Evolutionary conservation across 805 yeast species (phyloP).

Genomic region (Nakazawaea ishiwadae): DNA sequence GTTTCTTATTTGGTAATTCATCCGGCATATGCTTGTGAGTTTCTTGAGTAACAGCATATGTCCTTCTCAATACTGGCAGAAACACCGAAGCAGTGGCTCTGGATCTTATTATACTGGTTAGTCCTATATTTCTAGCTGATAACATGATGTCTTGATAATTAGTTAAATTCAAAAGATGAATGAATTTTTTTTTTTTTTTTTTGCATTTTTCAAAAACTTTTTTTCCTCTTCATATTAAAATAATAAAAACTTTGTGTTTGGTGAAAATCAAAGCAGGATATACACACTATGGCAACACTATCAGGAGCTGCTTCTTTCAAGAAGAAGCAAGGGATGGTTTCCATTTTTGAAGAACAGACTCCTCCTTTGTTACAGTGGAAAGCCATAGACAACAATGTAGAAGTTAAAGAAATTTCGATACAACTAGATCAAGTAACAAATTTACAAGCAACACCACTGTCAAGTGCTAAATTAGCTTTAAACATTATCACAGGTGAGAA

Average conservation of each 20-base stretch:
- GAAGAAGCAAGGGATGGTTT: conserved; percentile 52
- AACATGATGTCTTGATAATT: neutral
- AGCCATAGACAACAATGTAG: conserved; percentile 42
- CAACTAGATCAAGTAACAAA: conserved; percentile 38
- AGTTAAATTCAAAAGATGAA: neutral
- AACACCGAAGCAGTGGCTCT: neutral
- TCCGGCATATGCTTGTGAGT: conserved; percentile 11
- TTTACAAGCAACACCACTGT: conserved; percentile 67
- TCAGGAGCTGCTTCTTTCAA: conserved; percentile 50
- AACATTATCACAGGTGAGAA: conserved; percentile 43
- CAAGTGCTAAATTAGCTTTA: conserved; percentile 62
- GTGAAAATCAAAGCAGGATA: too few species aligned
- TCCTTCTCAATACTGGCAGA: too few species aligned
- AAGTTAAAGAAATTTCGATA: conserved; percentile 34
- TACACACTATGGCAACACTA: conserved; percentile 17
- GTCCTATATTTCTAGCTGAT: conserved; percentile 1
- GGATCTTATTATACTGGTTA: neutral
- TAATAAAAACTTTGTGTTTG: too few species aligned
- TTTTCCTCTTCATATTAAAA: too few species aligned
- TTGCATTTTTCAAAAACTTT: too few species aligned
- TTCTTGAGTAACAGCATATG: neutral
- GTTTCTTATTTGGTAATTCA: conserved; percentile 22
- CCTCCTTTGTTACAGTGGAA: conserved; percentile 57
- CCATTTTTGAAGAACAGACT: conserved; percentile 48
- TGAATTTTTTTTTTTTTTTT: neutral